These are phyloP conservation scores for Canavalia ensiformis DNA, from an alignment of 306 rosid genomes.

Conservation along the genomic window DNA sequence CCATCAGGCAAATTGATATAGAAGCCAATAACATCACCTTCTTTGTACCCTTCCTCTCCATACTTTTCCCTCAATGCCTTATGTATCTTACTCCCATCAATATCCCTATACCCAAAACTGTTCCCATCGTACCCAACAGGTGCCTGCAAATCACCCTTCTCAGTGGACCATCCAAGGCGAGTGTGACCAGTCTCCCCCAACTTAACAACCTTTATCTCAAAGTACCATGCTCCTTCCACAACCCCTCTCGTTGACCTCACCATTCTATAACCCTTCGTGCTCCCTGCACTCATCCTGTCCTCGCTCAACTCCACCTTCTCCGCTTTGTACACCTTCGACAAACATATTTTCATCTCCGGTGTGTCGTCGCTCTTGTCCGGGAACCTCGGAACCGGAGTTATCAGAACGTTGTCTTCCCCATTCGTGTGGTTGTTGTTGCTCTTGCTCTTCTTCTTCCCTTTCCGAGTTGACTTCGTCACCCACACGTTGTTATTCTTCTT, in stretches of 20 bases:
- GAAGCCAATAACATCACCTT: conserved; percentile 92
- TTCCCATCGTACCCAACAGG: conserved; percentile 95
- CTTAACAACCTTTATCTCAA: conserved; percentile 75
- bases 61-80: conserved; percentile 92
- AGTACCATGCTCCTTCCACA: conserved; percentile 93
- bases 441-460: conserved; percentile 90
- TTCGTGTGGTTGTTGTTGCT: conserved; percentile 51
- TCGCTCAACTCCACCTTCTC: conserved; percentile 93
- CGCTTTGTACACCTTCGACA: conserved; percentile 94
- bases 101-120: conserved; percentile 87
- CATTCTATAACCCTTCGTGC: conserved; percentile 97
- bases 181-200: conserved; percentile 92
- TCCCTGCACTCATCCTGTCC: conserved; percentile 84
- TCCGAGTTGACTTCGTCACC: conserved; percentile 87
- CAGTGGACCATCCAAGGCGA: conserved; percentile 89
- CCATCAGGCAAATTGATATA: conserved; percentile 90
- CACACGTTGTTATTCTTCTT: conserved; percentile 92
- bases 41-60: conserved; percentile 93
- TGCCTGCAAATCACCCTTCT: conserved; percentile 96
- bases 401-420: conserved; percentile 77
- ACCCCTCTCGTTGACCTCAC: conserved; percentile 94
- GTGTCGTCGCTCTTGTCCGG: conserved; percentile 90
- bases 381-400: conserved; percentile 85
- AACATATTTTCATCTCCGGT: conserved; percentile 74
- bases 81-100: conserved; percentile 95